Conservation (phyloP, 2,329 filamentous ascomycete species). For the Ascochyta pisi region DNA sequence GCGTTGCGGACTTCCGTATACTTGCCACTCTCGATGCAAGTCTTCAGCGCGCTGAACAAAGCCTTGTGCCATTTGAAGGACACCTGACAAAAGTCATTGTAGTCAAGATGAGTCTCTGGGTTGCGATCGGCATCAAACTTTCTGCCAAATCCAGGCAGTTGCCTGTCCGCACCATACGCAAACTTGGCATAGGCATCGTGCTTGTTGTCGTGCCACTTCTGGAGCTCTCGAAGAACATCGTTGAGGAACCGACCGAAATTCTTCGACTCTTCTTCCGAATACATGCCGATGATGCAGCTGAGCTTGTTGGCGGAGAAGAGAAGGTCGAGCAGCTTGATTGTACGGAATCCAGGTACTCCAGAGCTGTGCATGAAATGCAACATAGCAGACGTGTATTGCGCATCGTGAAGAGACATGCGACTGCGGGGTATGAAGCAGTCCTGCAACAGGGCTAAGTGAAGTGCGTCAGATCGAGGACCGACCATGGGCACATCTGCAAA, state of each 20-base stretch:
- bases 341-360: slow-evolving; percentile 84
- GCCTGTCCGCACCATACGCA: slow-evolving; percentile 70
- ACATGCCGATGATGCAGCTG: slow-evolving; percentile 83
- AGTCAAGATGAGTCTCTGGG: slow-evolving; percentile 75
- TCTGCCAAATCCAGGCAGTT: slow-evolving; percentile 80
- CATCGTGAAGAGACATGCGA: slow-evolving; percentile 82
- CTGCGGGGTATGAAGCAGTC: slow-evolving; percentile 91
- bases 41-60: slow-evolving; percentile 78
- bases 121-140: slow-evolving; percentile 74
- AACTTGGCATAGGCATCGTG: slow-evolving; percentile 76
- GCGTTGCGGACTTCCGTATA: slow-evolving; percentile 99
- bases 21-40: slow-evolving; percentile 80
- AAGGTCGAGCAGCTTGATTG: slow-evolving; percentile 81
- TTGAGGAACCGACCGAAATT: slow-evolving; percentile 92
- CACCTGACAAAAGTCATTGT: slow-evolving; percentile 83
- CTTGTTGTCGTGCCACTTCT: slow-evolving; percentile 82
- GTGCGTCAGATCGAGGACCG: slow-evolving; percentile 62
- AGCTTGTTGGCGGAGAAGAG: slow-evolving; percentile 85
- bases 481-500: slow-evolving; percentile 69
- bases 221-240: slow-evolving; percentile 79
- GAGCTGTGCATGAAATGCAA: slow-evolving; percentile 86
- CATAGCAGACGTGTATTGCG: slow-evolving; percentile 86
- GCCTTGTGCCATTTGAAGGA: slow-evolving; percentile 91
- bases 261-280: slow-evolving; percentile 88
- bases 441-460: slow-evolving; percentile 82